A percentile compares a stretch with the other conserved stretches of the same genome.
These are phyloP conservation scores for Alternaria triticina DNA, from an alignment of 2,329 filamentous ascomycete species.

Conservation along the genomic window DNA sequence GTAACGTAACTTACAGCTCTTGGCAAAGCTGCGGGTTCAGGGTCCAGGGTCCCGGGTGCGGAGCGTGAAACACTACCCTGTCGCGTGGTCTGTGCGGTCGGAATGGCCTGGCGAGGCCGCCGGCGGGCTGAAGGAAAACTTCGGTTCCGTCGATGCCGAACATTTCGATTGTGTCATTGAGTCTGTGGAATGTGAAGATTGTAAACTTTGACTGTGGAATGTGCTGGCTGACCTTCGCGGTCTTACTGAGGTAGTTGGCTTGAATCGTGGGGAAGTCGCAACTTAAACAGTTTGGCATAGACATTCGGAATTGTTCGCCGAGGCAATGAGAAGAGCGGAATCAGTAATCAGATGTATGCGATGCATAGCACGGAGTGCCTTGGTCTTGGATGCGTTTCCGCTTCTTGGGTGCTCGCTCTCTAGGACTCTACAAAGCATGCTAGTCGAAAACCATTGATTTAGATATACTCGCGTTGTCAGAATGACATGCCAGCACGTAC, in stretches of 20 bases:
- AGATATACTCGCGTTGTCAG: no score
- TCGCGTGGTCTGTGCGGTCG: background rate
- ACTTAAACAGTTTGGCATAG: background rate
- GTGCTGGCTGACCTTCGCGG: background rate
- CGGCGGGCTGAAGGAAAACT: background rate
- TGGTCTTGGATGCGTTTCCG: background rate
- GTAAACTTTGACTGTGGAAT: background rate
- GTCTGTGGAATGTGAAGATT: background rate
- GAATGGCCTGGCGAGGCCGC: background rate
- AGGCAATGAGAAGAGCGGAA: background rate
- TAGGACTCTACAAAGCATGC: background rate
- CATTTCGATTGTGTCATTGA: background rate
- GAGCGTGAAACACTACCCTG: constrained; percentile 18
- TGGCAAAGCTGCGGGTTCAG: constrained; percentile 10
- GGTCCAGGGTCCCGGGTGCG: constrained; percentile 7
- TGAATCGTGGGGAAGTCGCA: background rate
- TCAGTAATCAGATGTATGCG: background rate
- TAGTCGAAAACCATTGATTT: background rate
- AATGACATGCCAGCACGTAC: background rate
- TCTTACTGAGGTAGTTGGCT: background rate
- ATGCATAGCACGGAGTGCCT: background rate
- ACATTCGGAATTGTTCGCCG: background rate
- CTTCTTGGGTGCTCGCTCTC: background rate
- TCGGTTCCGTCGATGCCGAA: background rate
- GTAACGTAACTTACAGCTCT: constrained; percentile 19